Evolutionary conservation across 2,329 filamentous ascomycete species (phyloP), one percentile per base, ranked within the genome.

Genomic region (Triangularia verruculosa): DNA sequence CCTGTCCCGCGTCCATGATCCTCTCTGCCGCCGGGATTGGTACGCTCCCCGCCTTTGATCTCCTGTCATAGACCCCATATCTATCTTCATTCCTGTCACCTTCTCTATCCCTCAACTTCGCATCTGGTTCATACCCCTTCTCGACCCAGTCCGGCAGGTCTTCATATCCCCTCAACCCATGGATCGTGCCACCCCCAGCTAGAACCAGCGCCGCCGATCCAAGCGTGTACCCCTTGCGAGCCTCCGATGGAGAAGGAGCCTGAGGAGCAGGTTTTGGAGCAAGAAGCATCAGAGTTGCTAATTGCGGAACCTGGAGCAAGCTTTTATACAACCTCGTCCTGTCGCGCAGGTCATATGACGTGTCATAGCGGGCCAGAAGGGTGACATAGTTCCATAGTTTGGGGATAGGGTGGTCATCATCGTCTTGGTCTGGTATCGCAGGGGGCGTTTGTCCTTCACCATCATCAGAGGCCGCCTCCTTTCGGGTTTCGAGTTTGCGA

Each of bases 231-330:
- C 87, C 89, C 67, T 89, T 91, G 32, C 93, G 86, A 2, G 86
- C 88, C 73, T 97, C 93, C 0, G 92, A 96, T 0, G 95, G 95
- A 64, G 91, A 96, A 0, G 93, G 93, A 0, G 91, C 90, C 65
- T 96, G 92, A 0, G 95, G 95, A 0, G 95, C 92, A 0, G 95
- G 94, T 74, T 99, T 99, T 0, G 95, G 93, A 0, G 95, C 95
- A 1, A 98, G 84, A 0, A 99, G 87, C 74, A 98, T 90, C 13
- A 99, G 82, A 0, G 90, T 93, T 2, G 95, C 95, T 15, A 99
- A 85, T 74, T 98, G 92, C 0, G 93, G 92, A 4, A 91, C 87
- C 3, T 87, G 84, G 1, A 99, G 85, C 1, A 99, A 86, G 0
- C 93, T 85, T 67, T 91, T 92, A 79, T 96, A 98, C 66, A 97